A percentile compares a stretch with the other conserved stretches of the same genome.
These are phyloP conservation scores for Neohortaea acidophila DNA, from an alignment of 495 filamentous ascomycete species.

Conservation along the genomic window DNA sequence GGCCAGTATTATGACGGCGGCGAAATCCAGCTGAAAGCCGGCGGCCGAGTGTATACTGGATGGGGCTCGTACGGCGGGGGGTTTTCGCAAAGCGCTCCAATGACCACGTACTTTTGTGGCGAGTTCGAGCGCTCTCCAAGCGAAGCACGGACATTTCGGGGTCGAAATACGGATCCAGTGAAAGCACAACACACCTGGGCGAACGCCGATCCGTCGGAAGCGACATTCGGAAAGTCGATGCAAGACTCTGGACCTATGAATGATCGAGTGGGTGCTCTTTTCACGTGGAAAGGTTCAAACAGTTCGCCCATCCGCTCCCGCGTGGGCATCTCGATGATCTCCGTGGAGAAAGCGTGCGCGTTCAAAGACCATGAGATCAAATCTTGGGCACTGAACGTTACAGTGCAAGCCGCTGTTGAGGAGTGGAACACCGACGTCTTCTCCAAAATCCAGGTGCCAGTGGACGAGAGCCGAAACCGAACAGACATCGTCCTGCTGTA, in stretches of 20 bases:
- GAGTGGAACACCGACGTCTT: conserved; percentile 28
- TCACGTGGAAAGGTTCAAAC: conserved; percentile 19
- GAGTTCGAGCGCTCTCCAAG: conserved; percentile 22
- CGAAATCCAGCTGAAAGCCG: conserved; percentile 18
- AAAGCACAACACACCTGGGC: conserved; percentile 9
- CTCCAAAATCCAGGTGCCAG: conserved; percentile 22
- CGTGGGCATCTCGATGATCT: conserved; percentile 26
- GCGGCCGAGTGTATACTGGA: conserved; percentile 21
- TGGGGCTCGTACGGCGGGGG: conserved; percentile 19
- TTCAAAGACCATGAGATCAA: conserved; percentile 24
- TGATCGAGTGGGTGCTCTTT: conserved; percentile 24
- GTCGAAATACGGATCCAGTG: conserved; percentile 23
- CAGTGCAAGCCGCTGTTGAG: conserved; percentile 15
- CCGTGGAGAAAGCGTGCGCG: conserved; percentile 23
- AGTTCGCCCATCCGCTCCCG: conserved; percentile 17
- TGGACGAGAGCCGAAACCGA: conserved; percentile 16
- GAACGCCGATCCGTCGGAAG: conserved; percentile 18
- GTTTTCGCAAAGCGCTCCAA: conserved; percentile 18
- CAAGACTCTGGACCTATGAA: conserved; percentile 18
- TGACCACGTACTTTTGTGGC: conserved; percentile 25
- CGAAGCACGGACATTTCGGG: conserved; percentile 20
- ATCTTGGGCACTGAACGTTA: conserved; percentile 19
- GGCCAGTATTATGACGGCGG: conserved; percentile 23
- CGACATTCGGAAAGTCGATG: conserved; percentile 17
- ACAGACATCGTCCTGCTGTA: conserved; percentile 24